Evolutionary conservation across 805 yeast species (phyloP), one percentile per base, ranked within the genome.

Genomic region (Myxozyma nipponensis): DNA sequence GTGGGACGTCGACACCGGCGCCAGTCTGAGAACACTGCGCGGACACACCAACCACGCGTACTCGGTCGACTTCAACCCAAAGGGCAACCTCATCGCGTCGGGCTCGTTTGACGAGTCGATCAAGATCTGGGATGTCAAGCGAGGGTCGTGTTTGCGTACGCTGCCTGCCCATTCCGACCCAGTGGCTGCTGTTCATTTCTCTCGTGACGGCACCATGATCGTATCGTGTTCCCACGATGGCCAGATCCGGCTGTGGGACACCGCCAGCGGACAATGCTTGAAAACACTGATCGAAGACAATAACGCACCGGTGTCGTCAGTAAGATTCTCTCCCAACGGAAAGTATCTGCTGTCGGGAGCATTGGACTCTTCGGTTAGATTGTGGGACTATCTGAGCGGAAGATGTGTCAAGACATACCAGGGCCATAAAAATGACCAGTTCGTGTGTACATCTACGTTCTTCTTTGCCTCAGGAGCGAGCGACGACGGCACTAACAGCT

Each of bases 131-230:
- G 96, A 91, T 66, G 77, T 84, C 1, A 71, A 73, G 28, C 72
- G 79, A 18, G 95, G 95, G 1, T 75, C 75, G 36, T 77, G 86
- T 49, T 69, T 88, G 60, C 82, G 84, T 62, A 86, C 95, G 0
- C 70, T 91, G 44, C 84, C 95, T 36, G 97, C 98, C 0, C 98
- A 91, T 68, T 80, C 95, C 0, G 97, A 88, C 59, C 95, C 97
- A 0, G 85, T 93, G 1, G 80, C 86, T 21, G 76, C 86, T 0
- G 72, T 90, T 1, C 83, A 87, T 60, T 69, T 91, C 42, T 79
- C 86, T 1, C 81, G 78, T 49, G 96, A 86, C 59, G 89, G 90
- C 51, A 77, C 95, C 0, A 79, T 93, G 34, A 78, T 93, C 6
- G 84, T 82, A 2, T 84, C 95, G 55, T 93, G 95, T 0, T 84